Conservation (phyloP, 495 filamentous ascomycete species). For the Bacidia rubella region DNA sequence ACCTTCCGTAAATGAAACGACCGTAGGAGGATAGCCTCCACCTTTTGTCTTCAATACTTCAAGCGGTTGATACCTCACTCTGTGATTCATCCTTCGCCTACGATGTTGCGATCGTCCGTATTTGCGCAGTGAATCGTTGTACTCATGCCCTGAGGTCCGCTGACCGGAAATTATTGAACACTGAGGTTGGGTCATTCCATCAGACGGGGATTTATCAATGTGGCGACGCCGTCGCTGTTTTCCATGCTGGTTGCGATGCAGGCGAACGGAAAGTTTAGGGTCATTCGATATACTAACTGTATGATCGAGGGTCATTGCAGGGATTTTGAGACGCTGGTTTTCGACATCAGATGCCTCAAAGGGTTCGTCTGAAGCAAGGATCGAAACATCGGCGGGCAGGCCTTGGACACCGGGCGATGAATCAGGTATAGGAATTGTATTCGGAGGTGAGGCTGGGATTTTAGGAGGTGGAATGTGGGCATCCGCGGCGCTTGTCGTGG, state of each 20-base stretch:
- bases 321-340: conserved; percentile 1
- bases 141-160: conserved; percentile 3
- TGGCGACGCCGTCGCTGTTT: conserved; percentile 2
- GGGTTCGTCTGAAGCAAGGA: conserved; percentile 1
- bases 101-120: conserved; percentile 2
- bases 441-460: conserved; percentile 1
- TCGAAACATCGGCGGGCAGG: conserved; percentile 1
- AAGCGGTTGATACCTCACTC: conserved; percentile 3
- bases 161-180: not conserved
- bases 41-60: conserved; percentile 3
- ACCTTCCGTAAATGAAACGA: conserved; percentile 1
- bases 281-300: conserved; percentile 1
- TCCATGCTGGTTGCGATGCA: conserved; percentile 1
- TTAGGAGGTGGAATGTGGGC: not conserved
- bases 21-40: not conserved
- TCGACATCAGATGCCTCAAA: not conserved
- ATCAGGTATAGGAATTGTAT: not conserved
- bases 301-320: conserved; percentile 1
- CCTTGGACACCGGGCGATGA: not conserved
- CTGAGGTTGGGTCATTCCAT: conserved; percentile 2
- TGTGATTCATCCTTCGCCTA: conserved; percentile 2
- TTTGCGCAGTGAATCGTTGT: conserved; percentile 1
- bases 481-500: not conserved
- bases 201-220: not conserved
- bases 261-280: conserved; percentile 1